Conservation (phyloP, 441 rosid genomes). For the Corymbia calophylla region DNA sequence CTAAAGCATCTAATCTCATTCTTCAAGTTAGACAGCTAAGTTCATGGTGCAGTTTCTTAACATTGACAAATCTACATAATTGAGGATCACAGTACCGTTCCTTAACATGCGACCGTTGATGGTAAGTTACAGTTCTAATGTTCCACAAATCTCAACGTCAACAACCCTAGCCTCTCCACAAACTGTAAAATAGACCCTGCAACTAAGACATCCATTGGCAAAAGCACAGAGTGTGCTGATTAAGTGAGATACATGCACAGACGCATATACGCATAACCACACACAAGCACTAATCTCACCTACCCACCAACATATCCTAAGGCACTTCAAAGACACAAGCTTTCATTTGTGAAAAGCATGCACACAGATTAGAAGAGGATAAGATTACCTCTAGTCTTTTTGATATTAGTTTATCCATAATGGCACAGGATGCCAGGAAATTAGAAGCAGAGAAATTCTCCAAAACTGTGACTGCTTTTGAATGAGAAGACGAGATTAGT, state of each 20-base stretch:
- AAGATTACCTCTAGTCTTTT: conserved; percentile 77
- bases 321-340: neutral
- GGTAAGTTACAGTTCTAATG: neutral
- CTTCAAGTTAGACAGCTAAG: neutral
- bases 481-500: conserved; percentile 29
- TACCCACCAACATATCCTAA: neutral
- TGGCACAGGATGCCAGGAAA: conserved; percentile 45
- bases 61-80: neutral
- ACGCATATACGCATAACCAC: neutral
- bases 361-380: neutral
- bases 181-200: neutral
- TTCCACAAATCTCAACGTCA: neutral
- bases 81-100: neutral
- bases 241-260: neutral
- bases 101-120: neutral
- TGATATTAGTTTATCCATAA: conserved; percentile 59
- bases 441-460: conserved; percentile 53
- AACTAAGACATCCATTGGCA: neutral
- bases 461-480: conserved; percentile 34
- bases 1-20: neutral
- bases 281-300: neutral
- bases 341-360: neutral
- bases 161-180: neutral
- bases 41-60: neutral
- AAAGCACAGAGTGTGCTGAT: neutral